These are phyloP conservation scores for Stagonosporopsis vannaccii DNA, from an alignment of 2,329 filamentous ascomycete species.

Conservation along the genomic window DNA sequence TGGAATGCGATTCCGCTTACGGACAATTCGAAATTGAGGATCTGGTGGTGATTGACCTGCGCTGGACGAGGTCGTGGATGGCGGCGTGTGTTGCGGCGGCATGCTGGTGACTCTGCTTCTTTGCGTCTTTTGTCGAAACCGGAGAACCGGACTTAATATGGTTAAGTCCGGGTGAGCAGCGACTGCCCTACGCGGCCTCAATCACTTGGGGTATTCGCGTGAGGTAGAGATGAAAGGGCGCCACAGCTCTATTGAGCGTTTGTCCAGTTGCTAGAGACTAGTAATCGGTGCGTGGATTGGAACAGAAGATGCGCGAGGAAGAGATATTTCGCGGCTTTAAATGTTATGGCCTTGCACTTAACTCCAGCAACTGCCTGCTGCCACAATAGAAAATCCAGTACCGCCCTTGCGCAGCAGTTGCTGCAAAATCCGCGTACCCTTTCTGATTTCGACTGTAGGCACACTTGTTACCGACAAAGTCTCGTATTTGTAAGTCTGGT, in stretches of 20 bases:
- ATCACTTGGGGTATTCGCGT: not conserved
- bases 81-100: conserved; percentile 71
- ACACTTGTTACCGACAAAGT: not conserved
- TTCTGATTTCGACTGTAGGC: not conserved
- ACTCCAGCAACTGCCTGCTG: conserved; percentile 36
- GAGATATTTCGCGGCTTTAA: conserved; percentile 35
- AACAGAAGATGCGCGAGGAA: conserved; percentile 23
- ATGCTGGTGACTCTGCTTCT: conserved; percentile 53
- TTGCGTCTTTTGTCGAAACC: not conserved
- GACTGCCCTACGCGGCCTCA: not conserved
- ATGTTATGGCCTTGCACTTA: conserved; percentile 35
- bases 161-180: conserved; percentile 32
- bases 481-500: not conserved
- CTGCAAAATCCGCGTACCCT: conserved; percentile 16
- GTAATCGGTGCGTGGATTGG: conserved; percentile 4
- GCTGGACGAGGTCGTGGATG: conserved; percentile 78
- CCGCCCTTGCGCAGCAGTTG: conserved; percentile 18
- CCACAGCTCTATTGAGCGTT: not conserved
- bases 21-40: conserved; percentile 83
- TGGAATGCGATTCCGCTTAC: conserved; percentile 90
- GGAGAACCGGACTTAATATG: conserved; percentile 27
- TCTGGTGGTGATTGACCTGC: conserved; percentile 85
- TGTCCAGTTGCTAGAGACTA: not conserved
- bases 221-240: not conserved
- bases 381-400: conserved; percentile 27